A percentile compares a stretch with the other conserved stretches of the same genome.
These are phyloP conservation scores for Collybia nuda DNA, from an alignment of 768 basidiomycete species.

Conservation along the genomic window DNA sequence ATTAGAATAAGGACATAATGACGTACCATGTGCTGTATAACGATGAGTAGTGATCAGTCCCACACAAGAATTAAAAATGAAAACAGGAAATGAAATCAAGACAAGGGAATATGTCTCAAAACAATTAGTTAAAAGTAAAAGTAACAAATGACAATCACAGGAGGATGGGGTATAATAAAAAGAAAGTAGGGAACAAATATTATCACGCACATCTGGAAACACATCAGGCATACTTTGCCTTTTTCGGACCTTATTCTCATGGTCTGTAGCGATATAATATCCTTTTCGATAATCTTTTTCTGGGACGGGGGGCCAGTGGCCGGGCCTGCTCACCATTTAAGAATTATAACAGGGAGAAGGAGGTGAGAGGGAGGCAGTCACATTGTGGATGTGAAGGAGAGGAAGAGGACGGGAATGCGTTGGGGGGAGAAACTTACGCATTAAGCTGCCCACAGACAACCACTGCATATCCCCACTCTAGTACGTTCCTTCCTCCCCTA, in stretches of 20 bases:
- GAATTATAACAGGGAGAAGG: too few species aligned
- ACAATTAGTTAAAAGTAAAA: too few species aligned
- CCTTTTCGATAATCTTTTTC: constrained; percentile 77
- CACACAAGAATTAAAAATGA: too few species aligned
- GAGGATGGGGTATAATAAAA: constrained; percentile 7
- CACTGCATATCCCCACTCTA: constrained; percentile 86
- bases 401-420: neutral
- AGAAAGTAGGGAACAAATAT: constrained; percentile 12
- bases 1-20: too few species aligned
- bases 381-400: neutral
- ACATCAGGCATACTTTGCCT: constrained; percentile 55
- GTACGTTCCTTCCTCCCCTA: constrained; percentile 60
- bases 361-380: too few species aligned
- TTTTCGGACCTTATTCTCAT: constrained; percentile 63
- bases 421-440: constrained; percentile 43
- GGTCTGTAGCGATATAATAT: constrained; percentile 73
- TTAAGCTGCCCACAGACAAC: constrained; percentile 72
- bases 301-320: constrained; percentile 77
- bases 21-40: too few species aligned
- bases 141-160: too few species aligned
- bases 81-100: too few species aligned
- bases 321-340: too few species aligned
- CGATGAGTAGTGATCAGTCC: too few species aligned
- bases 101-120: too few species aligned
- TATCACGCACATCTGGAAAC: constrained; percentile 69